phyloP scores from a whole-genome alignment of 371 early-diverging fungal species.

The Rhizopus sp. region DNA sequence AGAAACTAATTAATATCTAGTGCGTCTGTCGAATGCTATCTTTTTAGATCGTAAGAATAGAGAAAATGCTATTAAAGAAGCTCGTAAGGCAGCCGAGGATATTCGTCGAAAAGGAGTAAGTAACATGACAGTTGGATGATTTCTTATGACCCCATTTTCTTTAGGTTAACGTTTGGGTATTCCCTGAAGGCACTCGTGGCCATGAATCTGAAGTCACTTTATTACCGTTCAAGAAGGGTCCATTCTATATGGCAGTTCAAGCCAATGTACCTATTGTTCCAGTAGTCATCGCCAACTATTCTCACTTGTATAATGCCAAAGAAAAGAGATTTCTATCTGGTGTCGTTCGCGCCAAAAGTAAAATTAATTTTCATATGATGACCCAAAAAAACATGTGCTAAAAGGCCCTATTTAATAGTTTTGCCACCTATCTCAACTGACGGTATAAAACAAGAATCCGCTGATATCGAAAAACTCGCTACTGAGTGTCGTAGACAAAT shows the following conservation, averaged over 20 bases:
- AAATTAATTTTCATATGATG: too few relatives aligned
- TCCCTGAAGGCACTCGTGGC: constrained; percentile 95
- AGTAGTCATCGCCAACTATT: constrained; percentile 81
- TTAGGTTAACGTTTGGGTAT: constrained; percentile 82
- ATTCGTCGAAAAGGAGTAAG: constrained; percentile 77
- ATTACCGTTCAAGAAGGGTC: constrained; percentile 93
- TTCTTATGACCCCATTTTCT: not conserved
- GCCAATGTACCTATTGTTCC: constrained; percentile 90
- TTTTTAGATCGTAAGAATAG: constrained; percentile 90
- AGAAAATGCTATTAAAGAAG: constrained; percentile 77
- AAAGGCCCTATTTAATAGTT: constrained; percentile 39
- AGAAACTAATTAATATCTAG: too few relatives aligned
- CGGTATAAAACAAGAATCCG: constrained; percentile 60
- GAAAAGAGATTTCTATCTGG: constrained; percentile 67
- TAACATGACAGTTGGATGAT: not conserved
- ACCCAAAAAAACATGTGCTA: not conserved
- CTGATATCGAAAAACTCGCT: constrained; percentile 71
- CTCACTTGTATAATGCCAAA: constrained; percentile 69
- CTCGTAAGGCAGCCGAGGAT: constrained; percentile 72
- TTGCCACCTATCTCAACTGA: constrained; percentile 78
- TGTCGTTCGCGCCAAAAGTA: constrained; percentile 72
- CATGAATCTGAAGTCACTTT: constrained; percentile 69
- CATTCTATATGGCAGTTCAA: constrained; percentile 90
- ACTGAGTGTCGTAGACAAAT: constrained; percentile 70
- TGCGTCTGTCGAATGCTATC: constrained; percentile 77